Percentiles rank a stretch among this genome's conserved stretches.
phyloP scores from a whole-genome alignment of 169 alveolate genomes.

The Plasmodium berghei region DNA sequence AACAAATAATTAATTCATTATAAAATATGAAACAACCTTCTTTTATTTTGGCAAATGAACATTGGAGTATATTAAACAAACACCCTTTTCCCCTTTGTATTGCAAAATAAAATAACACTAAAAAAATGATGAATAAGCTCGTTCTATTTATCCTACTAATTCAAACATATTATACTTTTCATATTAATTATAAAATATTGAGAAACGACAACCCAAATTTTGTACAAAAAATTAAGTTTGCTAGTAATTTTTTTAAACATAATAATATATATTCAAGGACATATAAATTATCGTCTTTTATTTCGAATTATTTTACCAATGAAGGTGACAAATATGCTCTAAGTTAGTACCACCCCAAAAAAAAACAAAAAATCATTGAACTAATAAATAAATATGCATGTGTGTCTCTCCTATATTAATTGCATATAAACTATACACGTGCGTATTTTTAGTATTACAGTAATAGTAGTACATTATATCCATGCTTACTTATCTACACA shows the following conservation, averaged over 20 bases:
- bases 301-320: constrained; percentile 57
- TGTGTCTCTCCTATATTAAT: too few relatives aligned
- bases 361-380: constrained; percentile 11
- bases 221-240: constrained; percentile 38
- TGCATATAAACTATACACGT: too few relatives aligned
- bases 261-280: constrained; percentile 9
- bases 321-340: constrained; percentile 51
- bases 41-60: too few relatives aligned
- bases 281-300: constrained; percentile 59
- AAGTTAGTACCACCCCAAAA: constrained; percentile 29
- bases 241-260: constrained; percentile 25
- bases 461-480: too few relatives aligned
- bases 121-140: constrained; percentile 38
- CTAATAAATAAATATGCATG: neutral
- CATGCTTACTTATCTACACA: too few relatives aligned
- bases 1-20: neutral
- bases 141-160: constrained; percentile 38
- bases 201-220: constrained; percentile 21
- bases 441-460: too few relatives aligned
- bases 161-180: constrained; percentile 43
- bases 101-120: neutral
- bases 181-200: constrained; percentile 58
- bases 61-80: too few relatives aligned
- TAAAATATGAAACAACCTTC: too few relatives aligned
- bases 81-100: too few relatives aligned